Base-by-base conservation (phyloP, 2,329 filamentous ascomycete genomes). In the Metarhizium guizhouense region DNA sequence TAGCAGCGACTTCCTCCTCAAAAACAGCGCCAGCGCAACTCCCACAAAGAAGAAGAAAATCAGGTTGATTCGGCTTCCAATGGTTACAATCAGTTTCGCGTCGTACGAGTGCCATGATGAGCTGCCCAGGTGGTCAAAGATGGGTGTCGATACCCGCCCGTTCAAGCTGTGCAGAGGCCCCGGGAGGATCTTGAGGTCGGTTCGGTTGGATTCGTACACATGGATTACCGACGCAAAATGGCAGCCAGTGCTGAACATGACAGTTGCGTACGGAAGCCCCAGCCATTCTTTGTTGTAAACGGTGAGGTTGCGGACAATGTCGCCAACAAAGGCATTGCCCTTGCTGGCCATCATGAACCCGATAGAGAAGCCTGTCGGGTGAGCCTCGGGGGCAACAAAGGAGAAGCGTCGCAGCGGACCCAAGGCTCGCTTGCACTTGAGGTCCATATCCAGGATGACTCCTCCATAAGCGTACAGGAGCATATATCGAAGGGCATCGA, bases 401-500 rank as follows among this genome's bases (percentile, higher is more conserved):
- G 65, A 64, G 59, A 74, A 74, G n/a, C 67, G 66, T 6, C 70
- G 65, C 25, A 74, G 60, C 3, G 72, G 72, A 1, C 71, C 71
- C 4, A 74, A 61, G 2, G 68, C 69, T 18, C 71, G 66, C 54
- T 65, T 65, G 59, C 72, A 74, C 29, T 69, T 64, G 14, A 74
- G 66, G 52, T 62, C 61, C 61, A 62, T 62, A 47, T 62, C 61
- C 47, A 62, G 57, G 14, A 62, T 59, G 4, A 62, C 61, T 50
- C 61, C 61, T 68, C 72, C 64, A 69, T 70, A 62, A 69, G 71
- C 60, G 47, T 61, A 62, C 13, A 62, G 50, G 4, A 71, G 61
- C 63, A 71, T 67, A 71, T 89, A 90, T 51, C 86, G 78, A 59
- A 89, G 85, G 10, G 84, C 76, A 64, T 89, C 85, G 47, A 85